phyloP scores from a whole-genome alignment of 805 yeast genomes.

The Kregervanrija pseudodelftensis region DNA sequence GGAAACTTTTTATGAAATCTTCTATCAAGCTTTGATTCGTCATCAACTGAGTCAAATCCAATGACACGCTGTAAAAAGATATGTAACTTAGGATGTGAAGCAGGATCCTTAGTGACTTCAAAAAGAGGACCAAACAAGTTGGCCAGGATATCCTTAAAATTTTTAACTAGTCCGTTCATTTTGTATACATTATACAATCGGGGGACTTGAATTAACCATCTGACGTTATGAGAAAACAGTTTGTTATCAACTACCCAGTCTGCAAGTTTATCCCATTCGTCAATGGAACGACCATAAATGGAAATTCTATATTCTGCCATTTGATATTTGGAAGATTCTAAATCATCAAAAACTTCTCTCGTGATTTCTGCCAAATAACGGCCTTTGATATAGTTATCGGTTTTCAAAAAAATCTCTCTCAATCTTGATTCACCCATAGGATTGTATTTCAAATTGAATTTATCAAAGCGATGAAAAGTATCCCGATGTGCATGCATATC shows the following conservation, averaged over 20 bases:
- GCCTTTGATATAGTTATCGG: slow-evolving; percentile 89
- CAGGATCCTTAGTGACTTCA: slow-evolving; percentile 83
- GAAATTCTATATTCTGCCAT: slow-evolving; percentile 96
- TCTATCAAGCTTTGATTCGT: slow-evolving; percentile 88
- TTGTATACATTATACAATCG: slow-evolving; percentile 87
- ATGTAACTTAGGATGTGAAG: slow-evolving; percentile 83
- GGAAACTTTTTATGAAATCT: slow-evolving; percentile 79
- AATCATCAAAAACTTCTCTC: slow-evolving; percentile 86
- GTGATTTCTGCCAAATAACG: slow-evolving; percentile 89
- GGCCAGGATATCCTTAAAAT: slow-evolving; percentile 67
- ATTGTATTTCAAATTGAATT: slow-evolving; percentile 92
- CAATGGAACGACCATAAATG: slow-evolving; percentile 79
- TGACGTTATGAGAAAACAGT: slow-evolving; percentile 83
- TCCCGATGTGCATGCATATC: slow-evolving; percentile 99
- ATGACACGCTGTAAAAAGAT: slow-evolving; percentile 87
- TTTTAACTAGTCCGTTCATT: slow-evolving; percentile 58
- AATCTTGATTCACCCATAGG: slow-evolving; percentile 98
- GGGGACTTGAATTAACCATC: slow-evolving; percentile 97
- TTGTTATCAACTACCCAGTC: slow-evolving; percentile 93
- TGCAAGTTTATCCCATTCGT: slow-evolving; percentile 95
- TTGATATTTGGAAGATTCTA: slow-evolving; percentile 93
- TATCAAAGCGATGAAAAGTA: slow-evolving; percentile 95
- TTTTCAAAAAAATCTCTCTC: slow-evolving; percentile 91
- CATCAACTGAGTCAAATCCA: slow-evolving; percentile 98
- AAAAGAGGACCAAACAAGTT: slow-evolving; percentile 84